Evolutionary conservation across 192 early-diverging fungal genomes (phyloP).

Genomic region (Martensiomyces pterosporus): DNA sequence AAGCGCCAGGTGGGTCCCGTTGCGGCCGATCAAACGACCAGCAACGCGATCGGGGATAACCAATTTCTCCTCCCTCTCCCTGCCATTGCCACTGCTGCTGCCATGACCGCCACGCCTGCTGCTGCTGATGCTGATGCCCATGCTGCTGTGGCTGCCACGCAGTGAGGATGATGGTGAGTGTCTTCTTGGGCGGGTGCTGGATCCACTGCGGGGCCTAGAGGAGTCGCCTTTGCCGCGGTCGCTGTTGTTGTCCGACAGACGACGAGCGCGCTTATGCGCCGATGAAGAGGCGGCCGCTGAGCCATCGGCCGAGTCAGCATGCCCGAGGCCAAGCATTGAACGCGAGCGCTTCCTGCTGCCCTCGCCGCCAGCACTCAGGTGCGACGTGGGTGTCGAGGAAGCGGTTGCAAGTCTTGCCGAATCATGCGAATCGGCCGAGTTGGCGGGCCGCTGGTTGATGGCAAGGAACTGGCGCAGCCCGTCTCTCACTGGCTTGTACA

Average conservation of each 20-base stretch:
- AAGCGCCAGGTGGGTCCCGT: conserved; percentile 17
- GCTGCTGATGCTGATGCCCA: background rate
- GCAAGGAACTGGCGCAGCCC: conserved; percentile 27
- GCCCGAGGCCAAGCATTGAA: conserved; percentile 11
- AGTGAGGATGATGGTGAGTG: background rate
- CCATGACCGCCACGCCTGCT: background rate
- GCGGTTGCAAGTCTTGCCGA: too few species aligned
- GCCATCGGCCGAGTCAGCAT: background rate
- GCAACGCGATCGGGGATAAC: conserved; percentile 36
- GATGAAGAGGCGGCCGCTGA: background rate
- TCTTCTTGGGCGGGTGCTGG: background rate
- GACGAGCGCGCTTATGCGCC: conserved; percentile 18
- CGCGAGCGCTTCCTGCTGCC: conserved; percentile 25
- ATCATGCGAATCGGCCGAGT: too few species aligned
- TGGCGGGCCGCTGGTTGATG: conserved; percentile 20
- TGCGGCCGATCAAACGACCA: conserved; percentile 45
- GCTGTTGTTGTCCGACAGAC: conserved; percentile 23
- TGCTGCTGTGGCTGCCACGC: background rate
- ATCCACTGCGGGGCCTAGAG: background rate
- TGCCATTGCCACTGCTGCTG: background rate
- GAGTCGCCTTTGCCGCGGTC: too few species aligned
- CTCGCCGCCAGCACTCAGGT: too few species aligned
- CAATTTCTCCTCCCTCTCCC: conserved; percentile 15
- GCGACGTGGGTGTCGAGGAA: too few species aligned
- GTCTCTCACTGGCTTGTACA: conserved; percentile 25